Conservation (phyloP, 495 filamentous ascomycete genomes). For the Penicillium cataractarum region DNA sequence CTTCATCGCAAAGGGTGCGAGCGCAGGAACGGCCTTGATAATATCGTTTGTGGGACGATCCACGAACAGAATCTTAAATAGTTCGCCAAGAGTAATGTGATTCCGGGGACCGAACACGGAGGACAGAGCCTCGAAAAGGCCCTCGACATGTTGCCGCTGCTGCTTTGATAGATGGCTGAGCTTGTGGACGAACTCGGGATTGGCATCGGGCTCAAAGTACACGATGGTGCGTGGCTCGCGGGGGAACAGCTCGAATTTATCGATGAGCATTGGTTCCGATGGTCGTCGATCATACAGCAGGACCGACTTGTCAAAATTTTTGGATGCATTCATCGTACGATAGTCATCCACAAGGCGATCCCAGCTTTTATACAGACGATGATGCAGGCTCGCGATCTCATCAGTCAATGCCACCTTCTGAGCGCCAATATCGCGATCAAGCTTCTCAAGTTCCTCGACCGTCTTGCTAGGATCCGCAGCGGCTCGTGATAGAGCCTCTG, state of each 20-base stretch:
- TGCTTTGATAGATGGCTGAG: slow-evolving; percentile 16
- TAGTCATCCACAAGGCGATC: slow-evolving; percentile 27
- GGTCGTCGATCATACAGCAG: slow-evolving; percentile 67
- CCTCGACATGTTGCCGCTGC: slow-evolving; percentile 16
- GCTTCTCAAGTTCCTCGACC: slow-evolving; percentile 34
- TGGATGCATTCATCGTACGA: slow-evolving; percentile 20
- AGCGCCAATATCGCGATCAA: slow-evolving; percentile 28
- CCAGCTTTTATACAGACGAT: slow-evolving; percentile 14
- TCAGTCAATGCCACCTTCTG: slow-evolving; percentile 15
- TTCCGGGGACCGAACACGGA: slow-evolving; percentile 25
- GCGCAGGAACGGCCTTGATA: slow-evolving; percentile 36
- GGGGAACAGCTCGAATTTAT: slow-evolving; percentile 61
- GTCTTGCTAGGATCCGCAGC: slow-evolving; percentile 36
- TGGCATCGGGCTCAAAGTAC: slow-evolving; percentile 44
- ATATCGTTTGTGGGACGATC: slow-evolving; percentile 31
- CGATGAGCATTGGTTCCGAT: slow-evolving; percentile 57
- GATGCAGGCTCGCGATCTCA: slow-evolving; percentile 23
- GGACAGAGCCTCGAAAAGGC: slow-evolving; percentile 32
- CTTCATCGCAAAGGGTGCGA: slow-evolving; percentile 35
- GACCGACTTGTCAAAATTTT: slow-evolving; percentile 44
- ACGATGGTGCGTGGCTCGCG: slow-evolving; percentile 29
- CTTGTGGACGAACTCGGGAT: slow-evolving; percentile 20
- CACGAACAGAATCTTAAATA: slow-evolving; percentile 35
- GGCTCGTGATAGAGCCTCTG: slow-evolving; percentile 32
- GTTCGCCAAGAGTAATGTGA: slow-evolving; percentile 27